These are phyloP conservation scores for Arthrobotrys megalospora DNA, from an alignment of 2,329 filamentous ascomycete genomes.

Conservation along the genomic window DNA sequence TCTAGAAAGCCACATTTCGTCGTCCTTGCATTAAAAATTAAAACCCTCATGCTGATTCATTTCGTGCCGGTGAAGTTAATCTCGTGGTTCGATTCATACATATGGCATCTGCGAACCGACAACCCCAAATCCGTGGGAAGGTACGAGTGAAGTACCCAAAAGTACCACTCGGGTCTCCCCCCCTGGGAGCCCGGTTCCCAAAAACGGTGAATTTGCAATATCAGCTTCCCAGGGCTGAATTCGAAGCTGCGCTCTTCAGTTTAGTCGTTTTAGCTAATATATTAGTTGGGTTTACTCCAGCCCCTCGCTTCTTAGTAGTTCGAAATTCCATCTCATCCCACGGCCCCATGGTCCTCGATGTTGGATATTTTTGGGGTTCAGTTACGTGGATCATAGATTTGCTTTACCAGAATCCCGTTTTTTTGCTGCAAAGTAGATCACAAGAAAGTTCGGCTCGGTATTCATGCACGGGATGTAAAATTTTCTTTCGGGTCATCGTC, in stretches of 20 bases:
- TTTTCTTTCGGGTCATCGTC: slow-evolving; percentile 24
- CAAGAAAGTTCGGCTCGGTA: slow-evolving; percentile 20
- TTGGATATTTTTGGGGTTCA: neutral
- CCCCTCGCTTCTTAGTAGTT: slow-evolving; percentile 38
- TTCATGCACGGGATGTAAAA: slow-evolving; percentile 19
- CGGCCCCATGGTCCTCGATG: neutral
- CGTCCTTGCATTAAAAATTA: slow-evolving; percentile 39
- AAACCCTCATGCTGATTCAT: slow-evolving; percentile 27
- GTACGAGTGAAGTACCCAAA: slow-evolving; percentile 49
- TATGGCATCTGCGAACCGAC: slow-evolving; percentile 24
- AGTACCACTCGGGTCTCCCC: slow-evolving; percentile 36
- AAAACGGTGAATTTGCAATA: slow-evolving; percentile 27
- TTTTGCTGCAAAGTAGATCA: slow-evolving; percentile 40
- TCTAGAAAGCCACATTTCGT: slow-evolving; percentile 47
- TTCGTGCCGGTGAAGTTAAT: slow-evolving; percentile 13
- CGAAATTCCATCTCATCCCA: slow-evolving; percentile 25
- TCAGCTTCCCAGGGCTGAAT: slow-evolving; percentile 35
- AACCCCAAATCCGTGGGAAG: slow-evolving; percentile 15
- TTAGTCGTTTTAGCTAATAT: slow-evolving; percentile 24
- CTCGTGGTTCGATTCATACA: slow-evolving; percentile 19
- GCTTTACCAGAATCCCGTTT: slow-evolving; percentile 9
- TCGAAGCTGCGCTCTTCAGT: slow-evolving; percentile 19
- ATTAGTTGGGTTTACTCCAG: slow-evolving; percentile 31
- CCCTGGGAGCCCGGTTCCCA: slow-evolving; percentile 13
- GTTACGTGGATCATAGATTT: neutral